A percentile compares a stretch with the other conserved stretches of the same genome.
phyloP scores from a whole-genome alignment of 176 grass and related monocot species.

The Triticum turgidum region DNA sequence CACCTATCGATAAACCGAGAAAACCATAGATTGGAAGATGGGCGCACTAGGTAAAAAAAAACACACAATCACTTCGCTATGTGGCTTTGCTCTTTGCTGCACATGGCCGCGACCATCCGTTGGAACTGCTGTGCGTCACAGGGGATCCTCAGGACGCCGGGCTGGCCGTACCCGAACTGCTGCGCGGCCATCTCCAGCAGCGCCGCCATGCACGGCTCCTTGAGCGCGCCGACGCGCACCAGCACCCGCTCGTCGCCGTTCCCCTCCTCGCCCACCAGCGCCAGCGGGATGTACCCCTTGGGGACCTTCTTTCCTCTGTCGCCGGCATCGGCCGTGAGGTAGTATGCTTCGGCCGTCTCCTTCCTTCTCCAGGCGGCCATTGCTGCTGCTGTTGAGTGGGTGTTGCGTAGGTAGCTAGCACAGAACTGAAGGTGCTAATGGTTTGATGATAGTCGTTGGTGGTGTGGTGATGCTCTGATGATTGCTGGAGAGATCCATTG shows the following conservation, averaged over 20 bases:
- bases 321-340: background rate
- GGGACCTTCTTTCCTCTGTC: background rate
- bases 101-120: background rate
- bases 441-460: background rate
- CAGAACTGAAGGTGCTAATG: background rate
- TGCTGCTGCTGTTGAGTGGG: background rate
- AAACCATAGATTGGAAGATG: no score
- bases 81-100: no score
- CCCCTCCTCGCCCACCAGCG: background rate
- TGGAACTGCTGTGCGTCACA: background rate
- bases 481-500: background rate
- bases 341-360: background rate
- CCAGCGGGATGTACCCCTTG: slow-evolving; percentile 49
- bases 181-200: slow-evolving; percentile 45
- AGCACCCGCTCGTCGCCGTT: slow-evolving; percentile 39
- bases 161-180: slow-evolving; percentile 45
- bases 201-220: slow-evolving; percentile 37
- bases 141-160: slow-evolving; percentile 41
- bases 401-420: background rate
- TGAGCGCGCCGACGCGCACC: slow-evolving; percentile 32
- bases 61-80: no score
- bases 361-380: background rate
- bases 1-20: no score
- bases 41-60: no score
- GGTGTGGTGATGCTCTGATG: background rate